Percentiles rank a stretch among this genome's conserved stretches.
Evolutionary conservation across 2,329 filamentous ascomycete genomes (phyloP).

Genomic region (Lasiodiplodia hormozganensis): DNA sequence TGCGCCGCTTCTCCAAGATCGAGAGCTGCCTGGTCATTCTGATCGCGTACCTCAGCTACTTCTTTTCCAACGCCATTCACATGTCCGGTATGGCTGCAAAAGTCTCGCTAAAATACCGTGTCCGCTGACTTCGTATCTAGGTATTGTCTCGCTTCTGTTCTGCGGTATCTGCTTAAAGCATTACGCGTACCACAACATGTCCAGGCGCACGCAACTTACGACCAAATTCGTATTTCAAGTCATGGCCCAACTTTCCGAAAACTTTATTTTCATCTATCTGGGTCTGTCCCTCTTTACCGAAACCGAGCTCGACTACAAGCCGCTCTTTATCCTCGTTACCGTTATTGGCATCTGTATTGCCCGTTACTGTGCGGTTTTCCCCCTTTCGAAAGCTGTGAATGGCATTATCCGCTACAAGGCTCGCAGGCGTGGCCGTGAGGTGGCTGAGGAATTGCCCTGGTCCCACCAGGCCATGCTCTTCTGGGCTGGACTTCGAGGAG

Average conservation of each 20-base stretch:
- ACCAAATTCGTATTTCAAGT: conserved; percentile 98
- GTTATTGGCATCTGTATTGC: conserved; percentile 90
- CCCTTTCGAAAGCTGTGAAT: conserved; percentile 87
- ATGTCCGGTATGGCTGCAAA: conserved; percentile 78
- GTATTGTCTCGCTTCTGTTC: conserved; percentile 95
- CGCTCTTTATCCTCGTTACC: conserved; percentile 91
- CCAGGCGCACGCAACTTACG: conserved; percentile 91
- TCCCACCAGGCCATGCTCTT: conserved; percentile 99
- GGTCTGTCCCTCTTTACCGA: conserved; percentile 95
- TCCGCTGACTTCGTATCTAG: conserved; percentile 53
- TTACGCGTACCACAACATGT: conserved; percentile 99
- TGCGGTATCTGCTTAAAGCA: conserved; percentile 98
- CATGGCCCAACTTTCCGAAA: conserved; percentile 92
- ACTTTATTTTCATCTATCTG: conserved; percentile 99
- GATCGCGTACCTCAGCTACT: conserved; percentile 95
- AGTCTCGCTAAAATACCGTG: not conserved
- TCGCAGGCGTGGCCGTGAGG: conserved; percentile 74
- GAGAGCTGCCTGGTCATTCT: conserved; percentile 94
- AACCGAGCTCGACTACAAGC: conserved; percentile 85
- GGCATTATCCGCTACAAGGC: conserved; percentile 90
- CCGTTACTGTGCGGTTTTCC: conserved; percentile 93
- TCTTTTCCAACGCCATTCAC: conserved; percentile 93
- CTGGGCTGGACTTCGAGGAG: conserved; percentile 94
- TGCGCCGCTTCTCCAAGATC: conserved; percentile 91
- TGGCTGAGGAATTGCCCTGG: conserved; percentile 87